Base-by-base conservation (phyloP, 2,329 filamentous ascomycete genomes). In the Fulvia fulva region DNA sequence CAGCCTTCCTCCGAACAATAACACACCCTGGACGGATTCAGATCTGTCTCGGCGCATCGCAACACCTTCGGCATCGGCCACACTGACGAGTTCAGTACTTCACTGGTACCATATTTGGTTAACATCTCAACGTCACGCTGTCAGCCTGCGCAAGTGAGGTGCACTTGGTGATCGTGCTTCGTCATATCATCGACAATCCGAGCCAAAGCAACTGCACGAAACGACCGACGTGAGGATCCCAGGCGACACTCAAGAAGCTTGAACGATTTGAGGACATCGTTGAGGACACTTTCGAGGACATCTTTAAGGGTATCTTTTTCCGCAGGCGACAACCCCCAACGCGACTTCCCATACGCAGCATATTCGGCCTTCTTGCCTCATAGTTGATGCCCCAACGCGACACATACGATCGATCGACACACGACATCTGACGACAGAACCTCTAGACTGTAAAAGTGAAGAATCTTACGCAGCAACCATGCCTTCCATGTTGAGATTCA, bases 401-500 rank as follows among this genome's bases (percentile, higher is more conserved):
- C 37, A 41, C 37, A 41, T 7, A 9, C 37, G 16, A 41, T n/a
- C 37, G 1, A 19, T 7, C 16, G 8, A n/a, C 14, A 7, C 12
- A n/a, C 37, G n/a, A n/a, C n/a, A 19, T 5, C n/a, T 14, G 16
- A 41, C 37, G 19, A n/a, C 14, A 41, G 16, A n/a, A n/a, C 5
- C 8, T 19, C 16, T n/a, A 41, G 37, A 41, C 37, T 41, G 37
- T 41, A 7, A 19, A 14, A 3, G 3, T 19, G n/a, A 19, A n/a
- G 37, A 7, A 3, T 8, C 14, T n/a, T 41, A 41, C 16, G 37
- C 37, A 57, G 55, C 55, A 45, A 53, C 23, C 49, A 57, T 57
- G 55, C 55, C 55, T 26, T 57, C 55, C 9, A 46, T 52, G 50
- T 19, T 57, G 22, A 53, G 47, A 7, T 57, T 57, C n/a, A n/a